Percentiles rank a stretch among this genome's conserved stretches.
Evolutionary conservation across 2,329 filamentous ascomycete genomes (phyloP).

Genomic region (Dactylellina sp.): DNA sequence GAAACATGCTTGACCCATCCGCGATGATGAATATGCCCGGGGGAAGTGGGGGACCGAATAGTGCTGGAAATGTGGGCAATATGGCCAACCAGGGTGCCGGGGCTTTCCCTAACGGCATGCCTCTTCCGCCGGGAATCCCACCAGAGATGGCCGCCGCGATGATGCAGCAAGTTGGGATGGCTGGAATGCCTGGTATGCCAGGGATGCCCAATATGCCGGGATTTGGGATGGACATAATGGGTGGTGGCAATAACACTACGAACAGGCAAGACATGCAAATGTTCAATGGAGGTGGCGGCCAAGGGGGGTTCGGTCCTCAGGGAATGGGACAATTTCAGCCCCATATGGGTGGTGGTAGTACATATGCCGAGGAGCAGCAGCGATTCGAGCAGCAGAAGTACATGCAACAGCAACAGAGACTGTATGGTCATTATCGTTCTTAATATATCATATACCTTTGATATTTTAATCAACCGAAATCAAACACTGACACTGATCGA

Average conservation of each 20-base stretch:
- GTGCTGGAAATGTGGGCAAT: conserved; percentile 15
- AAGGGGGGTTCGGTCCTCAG: conserved; percentile 49
- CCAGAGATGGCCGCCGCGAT: conserved; percentile 57
- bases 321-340: conserved; percentile 45
- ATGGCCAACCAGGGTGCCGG: conserved; percentile 39
- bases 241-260: conserved; percentile 49
- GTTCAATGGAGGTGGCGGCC: conserved; percentile 41
- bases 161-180: conserved; percentile 58
- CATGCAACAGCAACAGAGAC: conserved; percentile 56
- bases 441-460: conserved; percentile 36
- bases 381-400: conserved; percentile 56
- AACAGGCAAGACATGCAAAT: conserved; percentile 56
- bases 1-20: conserved; percentile 58
- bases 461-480: conserved; percentile 15
- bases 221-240: conserved; percentile 56
- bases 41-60: conserved; percentile 8
- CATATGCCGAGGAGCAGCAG: conserved; percentile 55
- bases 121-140: conserved; percentile 55
- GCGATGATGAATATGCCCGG: conserved; percentile 43
- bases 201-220: conserved; percentile 57
- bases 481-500: conserved; percentile 27
- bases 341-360: conserved; percentile 15
- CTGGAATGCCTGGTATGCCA: conserved; percentile 56
- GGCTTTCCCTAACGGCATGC: conserved; percentile 45
- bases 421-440: conserved; percentile 57